Evolutionary conservation across 768 basidiomycete genomes (phyloP).

Genomic region (Coprinellus micaceus): DNA sequence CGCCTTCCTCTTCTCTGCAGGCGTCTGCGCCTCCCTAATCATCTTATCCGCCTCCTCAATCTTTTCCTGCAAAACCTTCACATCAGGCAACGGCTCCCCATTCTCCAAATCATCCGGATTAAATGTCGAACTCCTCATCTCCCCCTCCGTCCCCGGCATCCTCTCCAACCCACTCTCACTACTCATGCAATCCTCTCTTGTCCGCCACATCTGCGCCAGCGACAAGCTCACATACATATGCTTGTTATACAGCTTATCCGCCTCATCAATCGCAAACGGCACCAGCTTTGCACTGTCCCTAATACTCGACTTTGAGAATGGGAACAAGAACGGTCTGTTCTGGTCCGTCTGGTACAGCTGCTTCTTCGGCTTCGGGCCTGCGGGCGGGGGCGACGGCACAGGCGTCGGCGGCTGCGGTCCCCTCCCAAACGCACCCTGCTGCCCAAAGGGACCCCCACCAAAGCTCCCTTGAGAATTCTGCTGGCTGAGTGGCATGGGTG

Average conservation of each 20-base stretch:
- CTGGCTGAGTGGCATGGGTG: constrained; percentile 37
- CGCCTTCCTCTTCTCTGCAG: constrained; percentile 54
- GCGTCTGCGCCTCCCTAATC: constrained; percentile 47
- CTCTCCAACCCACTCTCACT: constrained; percentile 88
- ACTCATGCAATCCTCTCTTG: constrained; percentile 92
- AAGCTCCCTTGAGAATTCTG: constrained; percentile 17
- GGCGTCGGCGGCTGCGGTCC: constrained; percentile 79
- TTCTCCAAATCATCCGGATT: constrained; percentile 50
- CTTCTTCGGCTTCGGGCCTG: constrained; percentile 88
- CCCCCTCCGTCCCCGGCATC: constrained; percentile 65
- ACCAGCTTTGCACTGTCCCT: constrained; percentile 67
- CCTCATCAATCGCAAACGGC: constrained; percentile 94
- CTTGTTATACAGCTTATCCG: constrained; percentile 81
- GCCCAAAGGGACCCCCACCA: constrained; percentile 18
- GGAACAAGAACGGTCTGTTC: constrained; percentile 88
- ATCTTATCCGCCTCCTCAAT: constrained; percentile 62
- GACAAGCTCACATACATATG: constrained; percentile 90
- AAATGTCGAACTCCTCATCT: constrained; percentile 50
- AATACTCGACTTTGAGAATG: constrained; percentile 72
- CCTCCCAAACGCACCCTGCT: constrained; percentile 33
- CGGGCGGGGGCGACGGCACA: constrained; percentile 81
- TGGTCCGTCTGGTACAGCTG: constrained; percentile 99
- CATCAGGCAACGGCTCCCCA: constrained; percentile 65
- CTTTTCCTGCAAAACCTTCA: constrained; percentile 68
- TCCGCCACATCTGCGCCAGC: constrained; percentile 91